phyloP scores from a whole-genome alignment of 2,329 filamentous ascomycete genomes.

The Hirsutella minnesotensis region DNA sequence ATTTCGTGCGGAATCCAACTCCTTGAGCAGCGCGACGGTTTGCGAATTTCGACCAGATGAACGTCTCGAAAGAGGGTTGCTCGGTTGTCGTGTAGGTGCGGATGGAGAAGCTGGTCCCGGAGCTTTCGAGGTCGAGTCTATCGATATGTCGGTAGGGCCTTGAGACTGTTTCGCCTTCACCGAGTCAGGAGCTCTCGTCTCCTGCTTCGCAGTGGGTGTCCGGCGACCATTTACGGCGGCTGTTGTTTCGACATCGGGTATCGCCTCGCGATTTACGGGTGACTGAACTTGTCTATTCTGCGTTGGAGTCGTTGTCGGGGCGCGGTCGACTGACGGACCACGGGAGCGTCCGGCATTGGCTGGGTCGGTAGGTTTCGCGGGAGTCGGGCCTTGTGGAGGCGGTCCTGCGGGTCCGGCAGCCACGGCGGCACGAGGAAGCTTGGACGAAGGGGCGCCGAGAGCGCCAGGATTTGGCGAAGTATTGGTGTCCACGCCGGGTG shows the following conservation, averaged over 20 bases:
- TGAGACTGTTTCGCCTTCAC: slow-evolving; percentile 37
- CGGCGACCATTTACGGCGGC: slow-evolving; percentile 47
- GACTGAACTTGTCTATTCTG: slow-evolving; percentile 23
- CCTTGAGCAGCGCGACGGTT: slow-evolving; percentile 67
- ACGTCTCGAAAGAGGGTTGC: slow-evolving; percentile 47
- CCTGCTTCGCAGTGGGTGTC: slow-evolving; percentile 41
- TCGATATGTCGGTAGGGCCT: slow-evolving; percentile 56
- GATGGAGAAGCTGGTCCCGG: slow-evolving; percentile 44
- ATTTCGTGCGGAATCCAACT: slow-evolving; percentile 73
- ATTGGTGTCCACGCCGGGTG: slow-evolving; percentile 23
- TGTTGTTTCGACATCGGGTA: slow-evolving; percentile 37
- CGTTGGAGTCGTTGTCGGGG: slow-evolving; percentile 24
- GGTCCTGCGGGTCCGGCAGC: slow-evolving; percentile 32
- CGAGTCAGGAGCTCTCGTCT: slow-evolving; percentile 16
- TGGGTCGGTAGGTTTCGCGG: slow-evolving; percentile 32
- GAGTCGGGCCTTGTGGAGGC: slow-evolving; percentile 42
- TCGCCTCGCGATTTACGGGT: slow-evolving; percentile 23
- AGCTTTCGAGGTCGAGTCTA: slow-evolving; percentile 40
- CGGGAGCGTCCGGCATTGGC: slow-evolving; percentile 30
- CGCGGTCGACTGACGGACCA: slow-evolving; percentile 37
- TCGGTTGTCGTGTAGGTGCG: slow-evolving; percentile 41
- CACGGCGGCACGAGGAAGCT: slow-evolving; percentile 19
- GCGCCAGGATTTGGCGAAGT: slow-evolving; percentile 17
- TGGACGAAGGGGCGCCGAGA: slow-evolving; percentile 22
- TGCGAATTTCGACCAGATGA: slow-evolving; percentile 51